A percentile compares a stretch with the other conserved stretches of the same genome.
These are phyloP conservation scores for Colletotrichum brevisporum DNA, from an alignment of 2,329 filamentous ascomycete species.

Conservation along the genomic window DNA sequence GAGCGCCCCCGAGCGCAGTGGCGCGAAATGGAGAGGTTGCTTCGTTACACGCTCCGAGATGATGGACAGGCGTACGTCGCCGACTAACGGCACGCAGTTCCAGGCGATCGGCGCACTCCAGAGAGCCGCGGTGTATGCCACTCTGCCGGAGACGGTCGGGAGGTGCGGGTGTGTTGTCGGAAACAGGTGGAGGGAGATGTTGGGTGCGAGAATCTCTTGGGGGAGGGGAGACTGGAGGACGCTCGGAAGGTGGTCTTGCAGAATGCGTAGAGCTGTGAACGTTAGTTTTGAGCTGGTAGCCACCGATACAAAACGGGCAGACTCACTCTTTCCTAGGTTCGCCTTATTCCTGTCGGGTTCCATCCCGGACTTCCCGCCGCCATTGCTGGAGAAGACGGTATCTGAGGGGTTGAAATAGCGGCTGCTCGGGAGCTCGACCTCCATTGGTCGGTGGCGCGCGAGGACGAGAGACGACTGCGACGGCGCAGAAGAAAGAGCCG, in stretches of 20 bases:
- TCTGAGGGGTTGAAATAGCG: constrained; percentile 41
- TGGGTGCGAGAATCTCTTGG: constrained; percentile 81
- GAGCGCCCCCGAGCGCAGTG: constrained; percentile 65
- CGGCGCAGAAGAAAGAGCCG: background rate
- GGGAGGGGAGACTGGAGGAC: constrained; percentile 77
- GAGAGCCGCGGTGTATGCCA: constrained; percentile 89
- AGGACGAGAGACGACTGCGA: constrained; percentile 8
- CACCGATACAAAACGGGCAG: background rate
- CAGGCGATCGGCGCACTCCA: constrained; percentile 98
- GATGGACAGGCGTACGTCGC: constrained; percentile 90
- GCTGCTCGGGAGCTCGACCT: constrained; percentile 17
- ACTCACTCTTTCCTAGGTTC: constrained; percentile 74
- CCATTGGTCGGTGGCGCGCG: constrained; percentile 11
- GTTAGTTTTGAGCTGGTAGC: constrained; percentile 11
- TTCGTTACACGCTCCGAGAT: constrained; percentile 89
- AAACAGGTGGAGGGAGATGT: constrained; percentile 79
- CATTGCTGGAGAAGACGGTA: constrained; percentile 14
- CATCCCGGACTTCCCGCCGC: constrained; percentile 42
- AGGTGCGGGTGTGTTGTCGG: constrained; percentile 88
- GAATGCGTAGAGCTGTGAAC: constrained; percentile 70
- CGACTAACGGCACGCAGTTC: constrained; percentile 91
- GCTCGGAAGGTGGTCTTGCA: constrained; percentile 77
- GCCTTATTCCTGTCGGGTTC: constrained; percentile 69
- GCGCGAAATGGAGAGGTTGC: constrained; percentile 63
- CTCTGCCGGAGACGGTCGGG: constrained; percentile 89